phyloP scores from a whole-genome alignment of 768 basidiomycete species.

The Holtermanniella nyarrowii region DNA sequence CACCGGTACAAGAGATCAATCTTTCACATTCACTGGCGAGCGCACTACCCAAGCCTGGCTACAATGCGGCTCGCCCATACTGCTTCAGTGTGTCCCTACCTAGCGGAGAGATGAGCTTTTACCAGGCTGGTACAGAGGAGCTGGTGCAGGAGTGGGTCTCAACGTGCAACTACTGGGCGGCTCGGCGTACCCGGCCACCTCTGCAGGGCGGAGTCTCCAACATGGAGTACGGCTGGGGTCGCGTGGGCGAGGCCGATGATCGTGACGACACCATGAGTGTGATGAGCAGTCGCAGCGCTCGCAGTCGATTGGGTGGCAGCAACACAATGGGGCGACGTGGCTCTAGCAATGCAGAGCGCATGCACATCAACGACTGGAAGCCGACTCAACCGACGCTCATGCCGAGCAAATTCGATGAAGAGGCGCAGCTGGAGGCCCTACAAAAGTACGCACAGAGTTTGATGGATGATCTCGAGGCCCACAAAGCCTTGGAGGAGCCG shows the following conservation, averaged over 20 bases:
- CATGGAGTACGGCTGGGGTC: slow-evolving; percentile 98
- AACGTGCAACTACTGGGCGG: slow-evolving; percentile 99
- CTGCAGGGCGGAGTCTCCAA: slow-evolving; percentile 93
- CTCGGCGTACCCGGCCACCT: slow-evolving; percentile 87
- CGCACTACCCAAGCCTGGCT: slow-evolving; percentile 79
- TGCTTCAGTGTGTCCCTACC: slow-evolving; percentile 89
- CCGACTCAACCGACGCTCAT: slow-evolving; percentile 74
- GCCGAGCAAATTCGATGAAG: slow-evolving; percentile 79
- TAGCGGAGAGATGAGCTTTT: slow-evolving; percentile 87
- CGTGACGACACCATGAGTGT: slow-evolving; percentile 51
- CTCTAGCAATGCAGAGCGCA: slow-evolving; percentile 51
- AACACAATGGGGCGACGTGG: slow-evolving; percentile 33
- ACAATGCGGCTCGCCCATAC: slow-evolving; percentile 77
- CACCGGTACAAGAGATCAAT: slow-evolving; percentile 66
- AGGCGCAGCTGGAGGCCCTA: slow-evolving; percentile 79
- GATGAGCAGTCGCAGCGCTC: slow-evolving; percentile 63
- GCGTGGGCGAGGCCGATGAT: slow-evolving; percentile 44
- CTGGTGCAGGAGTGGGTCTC: slow-evolving; percentile 98
- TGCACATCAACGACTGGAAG: slow-evolving; percentile 86
- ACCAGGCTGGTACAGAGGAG: slow-evolving; percentile 97
- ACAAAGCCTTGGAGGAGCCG: slow-evolving; percentile 71
- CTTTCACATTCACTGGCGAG: slow-evolving; percentile 83
- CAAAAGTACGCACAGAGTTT: slow-evolving; percentile 66
- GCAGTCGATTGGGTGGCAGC: slow-evolving; percentile 63
- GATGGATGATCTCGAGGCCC: slow-evolving; percentile 67